These are phyloP conservation scores for Hemerocallis citrina DNA, from an alignment of 106 monocot genomes.

Conservation along the genomic window DNA sequence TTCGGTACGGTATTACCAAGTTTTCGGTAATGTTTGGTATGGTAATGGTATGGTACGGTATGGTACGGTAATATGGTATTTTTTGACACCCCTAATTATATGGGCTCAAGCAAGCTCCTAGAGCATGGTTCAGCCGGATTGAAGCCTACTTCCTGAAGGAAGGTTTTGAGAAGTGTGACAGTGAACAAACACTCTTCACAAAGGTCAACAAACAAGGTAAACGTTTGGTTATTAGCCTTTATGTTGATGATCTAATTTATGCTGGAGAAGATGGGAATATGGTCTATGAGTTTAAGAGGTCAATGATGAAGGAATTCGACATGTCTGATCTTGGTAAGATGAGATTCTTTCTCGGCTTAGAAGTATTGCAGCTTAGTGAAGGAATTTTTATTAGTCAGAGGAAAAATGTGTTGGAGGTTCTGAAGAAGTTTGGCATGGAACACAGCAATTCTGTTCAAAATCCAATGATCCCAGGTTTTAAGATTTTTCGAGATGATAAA, in stretches of 20 bases:
- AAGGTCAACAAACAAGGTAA: neutral
- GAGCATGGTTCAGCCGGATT: constrained; percentile 7
- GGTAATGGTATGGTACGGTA: too few species aligned
- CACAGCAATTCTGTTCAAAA: constrained; percentile 8
- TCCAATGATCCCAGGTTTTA: neutral
- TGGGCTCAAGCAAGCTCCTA: constrained; percentile 4
- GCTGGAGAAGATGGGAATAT: constrained; percentile 2
- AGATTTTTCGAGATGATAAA: constrained; percentile 1
- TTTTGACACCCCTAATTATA: too few species aligned
- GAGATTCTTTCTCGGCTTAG: neutral
- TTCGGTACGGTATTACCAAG: too few species aligned
- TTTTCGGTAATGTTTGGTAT: too few species aligned
- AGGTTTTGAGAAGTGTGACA: neutral
- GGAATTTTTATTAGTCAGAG: constrained; percentile 12
- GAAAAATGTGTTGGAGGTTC: constrained; percentile 1
- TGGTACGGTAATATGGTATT: too few species aligned
- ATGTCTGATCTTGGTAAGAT: neutral
- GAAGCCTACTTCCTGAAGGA: neutral
- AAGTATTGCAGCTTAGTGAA: neutral
- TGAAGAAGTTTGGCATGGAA: constrained; percentile 4
- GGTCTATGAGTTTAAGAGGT: neutral
- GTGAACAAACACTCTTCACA: constrained; percentile 3
- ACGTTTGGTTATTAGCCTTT: neutral
- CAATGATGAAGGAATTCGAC: neutral
- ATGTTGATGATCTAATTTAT: constrained; percentile 11